Evolutionary conservation across 176 grass and related monocot genomes (phyloP).

Genomic region (Puya raimondii): DNA sequence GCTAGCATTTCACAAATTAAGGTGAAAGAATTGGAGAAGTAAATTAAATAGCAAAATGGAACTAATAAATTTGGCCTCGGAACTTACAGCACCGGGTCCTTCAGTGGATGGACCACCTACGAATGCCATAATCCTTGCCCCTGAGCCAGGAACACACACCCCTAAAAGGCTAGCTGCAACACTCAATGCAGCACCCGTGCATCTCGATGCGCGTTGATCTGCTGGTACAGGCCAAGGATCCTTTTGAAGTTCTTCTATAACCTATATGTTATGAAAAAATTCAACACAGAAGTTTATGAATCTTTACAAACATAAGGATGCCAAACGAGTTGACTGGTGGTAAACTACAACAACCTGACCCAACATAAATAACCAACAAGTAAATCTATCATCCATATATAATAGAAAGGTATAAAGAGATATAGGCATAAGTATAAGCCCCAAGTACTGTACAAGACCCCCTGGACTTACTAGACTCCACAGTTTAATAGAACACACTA

Average conservation of each 20-base stretch:
- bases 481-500: too few relatives aligned
- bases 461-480: too few relatives aligned
- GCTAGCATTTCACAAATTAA: not conserved
- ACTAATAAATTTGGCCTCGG: too few relatives aligned
- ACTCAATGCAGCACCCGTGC: conserved; percentile 70
- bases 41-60: not conserved
- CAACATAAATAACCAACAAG: not conserved
- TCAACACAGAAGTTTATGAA: conserved; percentile 10
- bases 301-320: not conserved
- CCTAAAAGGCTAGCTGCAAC: conserved; percentile 67
- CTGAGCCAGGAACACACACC: conserved; percentile 83
- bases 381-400: too few relatives aligned
- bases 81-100: conserved; percentile 77
- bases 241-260: conserved; percentile 89
- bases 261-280: conserved; percentile 29
- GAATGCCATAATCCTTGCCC: conserved; percentile 97
- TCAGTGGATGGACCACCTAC: conserved; percentile 77
- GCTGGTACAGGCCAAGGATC: conserved; percentile 73
- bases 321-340: not conserved
- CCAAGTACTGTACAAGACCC: too few relatives aligned
- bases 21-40: conserved; percentile 2
- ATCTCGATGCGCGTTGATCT: conserved; percentile 76
- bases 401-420: too few relatives aligned
- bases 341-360: not conserved
- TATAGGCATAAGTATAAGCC: too few relatives aligned